Evolutionary conservation across 768 basidiomycete genomes (phyloP).

Genomic region (Panellus pusillus): DNA sequence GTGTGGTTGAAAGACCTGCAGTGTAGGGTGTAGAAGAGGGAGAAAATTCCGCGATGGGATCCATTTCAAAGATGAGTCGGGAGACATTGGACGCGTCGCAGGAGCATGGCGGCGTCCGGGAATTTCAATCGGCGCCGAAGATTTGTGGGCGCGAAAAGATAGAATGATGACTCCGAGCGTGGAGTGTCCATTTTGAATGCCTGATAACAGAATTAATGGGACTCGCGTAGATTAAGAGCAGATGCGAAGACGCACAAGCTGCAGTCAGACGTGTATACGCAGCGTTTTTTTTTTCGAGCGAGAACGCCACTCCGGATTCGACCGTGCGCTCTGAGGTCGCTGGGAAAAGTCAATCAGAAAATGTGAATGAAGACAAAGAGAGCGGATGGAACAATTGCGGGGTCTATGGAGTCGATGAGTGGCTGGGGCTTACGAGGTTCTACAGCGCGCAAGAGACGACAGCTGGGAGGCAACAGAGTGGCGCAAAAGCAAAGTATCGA

Average conservation of each 20-base stretch:
- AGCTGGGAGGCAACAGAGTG: too few species aligned
- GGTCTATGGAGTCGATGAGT: not conserved
- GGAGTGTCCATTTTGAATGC: constrained; percentile 14
- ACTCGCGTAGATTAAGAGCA: not conserved
- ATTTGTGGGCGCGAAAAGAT: constrained; percentile 23
- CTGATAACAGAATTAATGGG: not conserved
- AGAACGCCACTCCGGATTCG: not conserved
- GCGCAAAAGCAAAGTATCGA: too few species aligned
- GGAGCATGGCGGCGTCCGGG: constrained; percentile 34
- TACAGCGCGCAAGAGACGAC: too few species aligned
- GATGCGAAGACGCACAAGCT: constrained; percentile 2
- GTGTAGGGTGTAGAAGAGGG: constrained; percentile 13
- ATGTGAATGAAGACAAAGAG: not conserved
- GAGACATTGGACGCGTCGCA: constrained; percentile 35
- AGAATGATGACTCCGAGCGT: constrained; percentile 11
- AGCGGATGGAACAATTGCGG: not conserved
- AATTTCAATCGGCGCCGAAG: constrained; percentile 48
- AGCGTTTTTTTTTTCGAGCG: too few species aligned
- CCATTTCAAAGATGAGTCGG: constrained; percentile 58
- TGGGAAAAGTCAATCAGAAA: not conserved
- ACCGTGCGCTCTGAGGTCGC: not conserved
- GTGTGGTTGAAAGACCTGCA: constrained; percentile 20
- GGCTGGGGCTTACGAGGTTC: too few species aligned
- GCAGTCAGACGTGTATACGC: too few species aligned
- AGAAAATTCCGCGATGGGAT: constrained; percentile 31